Evolutionary conservation across 1,284 basidiomycete genomes (phyloP).

Genomic region (Malassezia pachydermatis): DNA sequence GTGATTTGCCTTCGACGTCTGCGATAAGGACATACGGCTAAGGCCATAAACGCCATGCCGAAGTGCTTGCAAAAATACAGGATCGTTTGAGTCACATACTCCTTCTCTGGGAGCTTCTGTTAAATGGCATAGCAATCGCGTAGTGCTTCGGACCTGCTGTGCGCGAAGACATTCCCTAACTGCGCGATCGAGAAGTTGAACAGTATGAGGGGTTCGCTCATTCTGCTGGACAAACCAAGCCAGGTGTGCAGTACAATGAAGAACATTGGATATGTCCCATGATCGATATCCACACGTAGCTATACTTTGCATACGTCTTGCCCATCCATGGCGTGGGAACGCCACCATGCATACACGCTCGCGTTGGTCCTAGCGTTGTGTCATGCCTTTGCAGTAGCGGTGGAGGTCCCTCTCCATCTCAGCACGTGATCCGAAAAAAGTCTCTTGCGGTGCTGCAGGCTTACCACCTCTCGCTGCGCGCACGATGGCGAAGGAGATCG

Average conservation of each 20-base stretch:
- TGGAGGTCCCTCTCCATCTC: background rate
- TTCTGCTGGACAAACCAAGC: background rate
- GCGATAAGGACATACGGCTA: background rate
- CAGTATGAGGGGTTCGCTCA: background rate
- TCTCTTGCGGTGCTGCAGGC: background rate
- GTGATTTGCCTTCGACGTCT: background rate
- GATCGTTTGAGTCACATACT: background rate
- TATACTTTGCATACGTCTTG: too few relatives aligned
- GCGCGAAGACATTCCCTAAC: background rate
- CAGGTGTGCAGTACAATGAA: too few relatives aligned
- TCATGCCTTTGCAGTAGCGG: too few relatives aligned
- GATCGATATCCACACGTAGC: too few relatives aligned
- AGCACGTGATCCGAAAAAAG: constrained; percentile 5
- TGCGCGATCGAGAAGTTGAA: background rate
- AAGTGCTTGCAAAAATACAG: background rate
- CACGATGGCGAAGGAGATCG: constrained; percentile 22
- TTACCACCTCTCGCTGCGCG: background rate
- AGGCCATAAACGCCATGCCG: background rate
- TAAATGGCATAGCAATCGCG: background rate
- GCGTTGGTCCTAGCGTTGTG: too few relatives aligned
- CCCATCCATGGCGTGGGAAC: too few relatives aligned
- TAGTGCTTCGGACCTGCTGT: background rate
- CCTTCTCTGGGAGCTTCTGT: background rate
- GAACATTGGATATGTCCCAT: too few relatives aligned
- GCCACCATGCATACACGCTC: too few relatives aligned